Evolutionary conservation across 345 rosid species (phyloP), one percentile per base, ranked within the genome.

Genomic region (Streptanthus diversifolius): DNA sequence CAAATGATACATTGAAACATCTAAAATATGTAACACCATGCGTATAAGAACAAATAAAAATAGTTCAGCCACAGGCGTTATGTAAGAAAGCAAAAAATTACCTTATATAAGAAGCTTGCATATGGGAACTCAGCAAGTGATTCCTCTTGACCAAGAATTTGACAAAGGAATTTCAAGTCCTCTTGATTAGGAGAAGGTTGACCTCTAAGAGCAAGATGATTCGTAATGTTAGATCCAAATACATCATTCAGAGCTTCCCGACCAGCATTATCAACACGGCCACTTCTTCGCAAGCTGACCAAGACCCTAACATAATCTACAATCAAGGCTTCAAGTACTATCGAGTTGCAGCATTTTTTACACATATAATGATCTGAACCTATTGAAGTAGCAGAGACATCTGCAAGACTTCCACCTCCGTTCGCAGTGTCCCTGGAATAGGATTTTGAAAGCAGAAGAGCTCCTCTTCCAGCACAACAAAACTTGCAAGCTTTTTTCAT

Each of bases 391-490:
- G 85, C 63, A 40, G 87, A 80, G 53, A 70, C 70, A 64, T 90
- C 97, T 62, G 70, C 68, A 80, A 75, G 93, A 70, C 82, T 65
- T 25, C 91, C 89, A 39, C 87, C 82, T 61, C 92, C 95, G 63
- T 88, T 83, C 11, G 69, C 71, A 57, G 82, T 65, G 45, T 91
- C 96, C 84, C 88, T 85, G 15, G 81, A 79, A 80, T 71, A 76
- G 69, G 76, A 76, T 49, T 64, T 83, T 32, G 82, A 61, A 61
- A 91, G 85, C 71, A 91, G 80, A 67, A 90, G 86, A 79, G 96
- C 96, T 73, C 99, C 97, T 75, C 68, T 90, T 67, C 99, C 99
- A 18, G 92, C 93, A 77, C 90, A 91, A 74, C 99, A 95, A 81
- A 79, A 73, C 83, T 82, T 85, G 73, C 99, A 95, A 63, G 87